Evolutionary conservation across 768 basidiomycete genomes (phyloP), one percentile per base, ranked within the genome.

Genomic region (Psilocybe cubensis): DNA sequence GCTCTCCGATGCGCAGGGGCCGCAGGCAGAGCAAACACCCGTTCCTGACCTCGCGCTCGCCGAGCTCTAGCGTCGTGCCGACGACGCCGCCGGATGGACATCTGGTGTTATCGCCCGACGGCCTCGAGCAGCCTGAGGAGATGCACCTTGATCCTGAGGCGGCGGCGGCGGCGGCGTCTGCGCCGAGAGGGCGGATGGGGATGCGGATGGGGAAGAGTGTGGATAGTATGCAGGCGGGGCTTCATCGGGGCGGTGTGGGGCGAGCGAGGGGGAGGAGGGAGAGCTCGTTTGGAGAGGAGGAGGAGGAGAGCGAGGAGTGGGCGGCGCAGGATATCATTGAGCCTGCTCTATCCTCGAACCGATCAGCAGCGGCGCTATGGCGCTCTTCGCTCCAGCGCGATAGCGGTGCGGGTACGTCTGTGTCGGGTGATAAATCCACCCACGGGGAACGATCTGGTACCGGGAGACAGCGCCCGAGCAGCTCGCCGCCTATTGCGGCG

Each of bases 11-110:
- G 1, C 70, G 72, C 14, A 72, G 78, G 38, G 76, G 77, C 20
- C 75, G 77, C 46, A 65, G 68, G 23, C 68, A 63, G 40, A 68
- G 48, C 25, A 69, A 65, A 60, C 61, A 57, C 21, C 27, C 48
- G 41, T 60, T 62, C 31, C 72, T 66, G 10, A 52, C 62, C 18
- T 81, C 80, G 8, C 77, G 81, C 18, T 83, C 81, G 4, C 71
- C 76, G 7, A 83, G 81, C 66, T 81, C 81, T 0, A 79, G 79
- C 57, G 67, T 78, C 8, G 71, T 74, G 1, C 81, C 81, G 0
- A 62, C 70, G 6, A 85, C 83, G 0, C 84, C 84, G 1, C 59
- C 68, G 4, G 79, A 80, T 40, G 63, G 56, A 7, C 47, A 56
- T n/a, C 46, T 55, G 1, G 54, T 69, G 4, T 61, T 56, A 33